A percentile compares a stretch with the other conserved stretches of the same genome.
phyloP scores from a whole-genome alignment of 2,329 filamentous ascomycete species.

The Aspergillus vadensis region DNA sequence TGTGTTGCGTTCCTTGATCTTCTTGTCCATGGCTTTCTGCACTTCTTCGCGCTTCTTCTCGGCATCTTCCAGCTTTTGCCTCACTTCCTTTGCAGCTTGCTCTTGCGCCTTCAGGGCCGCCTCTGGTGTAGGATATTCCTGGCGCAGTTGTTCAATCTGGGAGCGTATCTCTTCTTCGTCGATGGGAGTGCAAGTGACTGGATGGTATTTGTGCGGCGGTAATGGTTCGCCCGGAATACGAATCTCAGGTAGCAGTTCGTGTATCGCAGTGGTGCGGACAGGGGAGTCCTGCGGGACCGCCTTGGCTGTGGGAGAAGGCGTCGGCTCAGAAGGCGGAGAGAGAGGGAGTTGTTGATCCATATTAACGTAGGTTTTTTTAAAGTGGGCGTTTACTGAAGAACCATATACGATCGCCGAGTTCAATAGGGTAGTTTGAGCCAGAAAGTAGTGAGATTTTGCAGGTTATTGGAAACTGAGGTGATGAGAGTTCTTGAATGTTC shows the following conservation, averaged over 20 bases:
- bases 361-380: not conserved
- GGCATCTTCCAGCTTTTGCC: constrained; percentile 39
- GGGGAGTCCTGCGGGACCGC: constrained; percentile 38
- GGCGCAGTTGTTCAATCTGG: constrained; percentile 39
- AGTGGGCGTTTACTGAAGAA: not conserved
- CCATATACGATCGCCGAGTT: not conserved
- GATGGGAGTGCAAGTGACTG: constrained; percentile 41
- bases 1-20: constrained; percentile 45
- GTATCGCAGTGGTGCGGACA: constrained; percentile 43
- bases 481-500: not conserved
- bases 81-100: constrained; percentile 40
- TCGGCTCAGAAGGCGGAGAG: constrained; percentile 40
- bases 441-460: not conserved
- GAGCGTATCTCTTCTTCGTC: constrained; percentile 31
- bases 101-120: constrained; percentile 42
- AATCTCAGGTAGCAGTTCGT: constrained; percentile 41
- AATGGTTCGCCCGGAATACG: constrained; percentile 41
- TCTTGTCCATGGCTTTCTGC: constrained; percentile 46
- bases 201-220: constrained; percentile 40
- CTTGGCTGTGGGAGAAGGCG: constrained; percentile 17
- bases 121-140: constrained; percentile 39
- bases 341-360: constrained; percentile 28
- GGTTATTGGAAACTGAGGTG: not conserved
- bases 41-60: constrained; percentile 43
- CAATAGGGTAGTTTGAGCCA: not conserved